Percentiles rank a stretch among this genome's conserved stretches.
phyloP scores from a whole-genome alignment of 2,329 filamentous ascomycete genomes.

The Fusarium pilosicola region DNA sequence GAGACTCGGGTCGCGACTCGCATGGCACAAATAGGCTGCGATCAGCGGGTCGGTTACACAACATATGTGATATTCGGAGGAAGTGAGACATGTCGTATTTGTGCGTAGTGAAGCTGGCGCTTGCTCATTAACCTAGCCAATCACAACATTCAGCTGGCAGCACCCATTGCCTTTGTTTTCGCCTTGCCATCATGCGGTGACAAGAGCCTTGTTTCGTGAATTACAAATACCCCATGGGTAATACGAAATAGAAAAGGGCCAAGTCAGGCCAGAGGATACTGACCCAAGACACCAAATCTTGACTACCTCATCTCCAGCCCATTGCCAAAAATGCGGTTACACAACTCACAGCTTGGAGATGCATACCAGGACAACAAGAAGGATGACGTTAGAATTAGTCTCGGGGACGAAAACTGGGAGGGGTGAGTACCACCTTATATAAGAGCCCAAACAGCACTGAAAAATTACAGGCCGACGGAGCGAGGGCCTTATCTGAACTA shows the following conservation, averaged over 20 bases:
- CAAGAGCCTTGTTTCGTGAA: background rate
- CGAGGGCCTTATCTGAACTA: background rate
- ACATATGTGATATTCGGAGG: background rate
- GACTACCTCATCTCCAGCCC: accelerated
- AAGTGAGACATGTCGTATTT: background rate
- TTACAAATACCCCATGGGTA: background rate
- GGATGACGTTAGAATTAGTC: accelerated
- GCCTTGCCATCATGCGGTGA: too few species aligned
- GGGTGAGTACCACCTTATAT: accelerated
- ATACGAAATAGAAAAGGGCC: accelerated
- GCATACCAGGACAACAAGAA: background rate
- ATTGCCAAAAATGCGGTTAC: background rate
- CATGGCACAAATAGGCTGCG: too few species aligned
- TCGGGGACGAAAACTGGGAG: background rate
- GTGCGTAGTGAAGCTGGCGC: background rate
- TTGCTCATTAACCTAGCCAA: background rate
- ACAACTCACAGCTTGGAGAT: background rate
- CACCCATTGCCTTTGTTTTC: accelerated
- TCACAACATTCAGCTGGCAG: background rate
- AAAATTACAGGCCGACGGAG: accelerated
- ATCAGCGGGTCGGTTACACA: background rate
- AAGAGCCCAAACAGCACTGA: accelerated
- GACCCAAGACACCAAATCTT: accelerated
- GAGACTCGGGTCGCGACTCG: too few species aligned
- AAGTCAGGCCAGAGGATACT: background rate